Evolutionary conservation across 352 stramenopile species (phyloP), one percentile per base, ranked within the genome.

Genomic region (Globisporangium solare): DNA sequence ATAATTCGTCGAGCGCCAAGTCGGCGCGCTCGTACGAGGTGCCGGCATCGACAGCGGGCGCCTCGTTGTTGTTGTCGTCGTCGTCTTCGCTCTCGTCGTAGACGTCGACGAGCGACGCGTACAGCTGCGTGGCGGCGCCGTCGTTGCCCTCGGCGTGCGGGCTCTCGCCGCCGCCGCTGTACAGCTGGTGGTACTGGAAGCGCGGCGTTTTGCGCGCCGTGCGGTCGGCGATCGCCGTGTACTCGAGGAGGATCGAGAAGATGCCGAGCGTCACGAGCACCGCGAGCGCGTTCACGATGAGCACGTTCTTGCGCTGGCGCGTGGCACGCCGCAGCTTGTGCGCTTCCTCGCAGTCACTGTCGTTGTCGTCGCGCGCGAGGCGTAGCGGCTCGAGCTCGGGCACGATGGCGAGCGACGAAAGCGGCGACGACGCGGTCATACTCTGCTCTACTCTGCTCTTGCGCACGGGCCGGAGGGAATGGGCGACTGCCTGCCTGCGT

Each of bases 161-260:
- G 27, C n/a, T 27, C 18, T 15, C 49, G 0, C 27, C 32, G 12
- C 17, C 32, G 12, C 32, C 48, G 6, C 46, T 37, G 11, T 21
- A 46, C 18, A 24, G 27, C 13, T 46, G 22, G 18, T 54, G 49
- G 1, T 32, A 46, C 18, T 32, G 45, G 27, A 35, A 35, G 0
- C 27, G 6, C 8, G n/a, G 49, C 2, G 31, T 27, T 18, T 32
- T 54, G 32, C 32, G 49, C 49, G 32, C 49, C 8, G 49, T 24
- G 32, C 32, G 49, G 31, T 54, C 49, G 18, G 49, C 49, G 32
- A 54, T 54, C 32, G 49, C 49, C 18, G 49, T 54, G 32, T 54
- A 54, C 49, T 54, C 49, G 49, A 54, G 11, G 31, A 54, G 32
- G 49, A 54, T 54, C 49, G 49, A 54, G 49, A 54, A 54, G 49